Conservation (phyloP, 2,329 filamentous ascomycete genomes). For the Hymenoscyphus fraxineus region DNA sequence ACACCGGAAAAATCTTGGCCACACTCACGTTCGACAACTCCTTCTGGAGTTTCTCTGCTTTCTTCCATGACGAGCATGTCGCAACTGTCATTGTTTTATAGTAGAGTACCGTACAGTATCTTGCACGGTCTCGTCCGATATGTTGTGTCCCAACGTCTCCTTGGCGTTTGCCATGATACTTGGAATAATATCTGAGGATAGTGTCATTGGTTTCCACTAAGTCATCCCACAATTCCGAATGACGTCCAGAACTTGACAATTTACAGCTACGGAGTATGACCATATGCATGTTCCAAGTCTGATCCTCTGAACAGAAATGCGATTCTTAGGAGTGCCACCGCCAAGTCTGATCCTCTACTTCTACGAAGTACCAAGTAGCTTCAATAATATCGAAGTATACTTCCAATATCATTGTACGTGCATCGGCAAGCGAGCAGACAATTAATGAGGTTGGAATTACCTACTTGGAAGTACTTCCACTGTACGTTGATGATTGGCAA, state of each 20-base stretch:
- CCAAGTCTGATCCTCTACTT: no score
- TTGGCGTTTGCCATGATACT: neutral
- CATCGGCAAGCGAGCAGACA: no score
- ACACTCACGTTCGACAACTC: neutral
- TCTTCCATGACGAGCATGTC: neutral
- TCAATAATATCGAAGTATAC: no score
- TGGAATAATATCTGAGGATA: neutral
- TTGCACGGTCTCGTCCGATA: conserved; percentile 1
- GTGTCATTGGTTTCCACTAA: neutral
- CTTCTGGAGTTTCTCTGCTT: neutral
- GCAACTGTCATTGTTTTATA: no score
- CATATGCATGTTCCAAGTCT: no score
- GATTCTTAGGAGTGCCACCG: no score
- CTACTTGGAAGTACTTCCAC: neutral
- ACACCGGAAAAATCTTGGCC: conserved; percentile 4
- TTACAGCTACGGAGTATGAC: no score
- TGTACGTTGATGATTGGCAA: neutral
- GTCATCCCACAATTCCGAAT: neutral
- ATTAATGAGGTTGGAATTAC: neutral
- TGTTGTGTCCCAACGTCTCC: neutral
- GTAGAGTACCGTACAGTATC: neutral
- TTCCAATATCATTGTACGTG: no score
- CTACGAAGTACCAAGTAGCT: no score
- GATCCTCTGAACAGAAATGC: no score
- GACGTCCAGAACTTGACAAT: neutral